Conservation (phyloP, 2,329 filamentous ascomycete genomes). For the Aspergillus floridensis region DNA sequence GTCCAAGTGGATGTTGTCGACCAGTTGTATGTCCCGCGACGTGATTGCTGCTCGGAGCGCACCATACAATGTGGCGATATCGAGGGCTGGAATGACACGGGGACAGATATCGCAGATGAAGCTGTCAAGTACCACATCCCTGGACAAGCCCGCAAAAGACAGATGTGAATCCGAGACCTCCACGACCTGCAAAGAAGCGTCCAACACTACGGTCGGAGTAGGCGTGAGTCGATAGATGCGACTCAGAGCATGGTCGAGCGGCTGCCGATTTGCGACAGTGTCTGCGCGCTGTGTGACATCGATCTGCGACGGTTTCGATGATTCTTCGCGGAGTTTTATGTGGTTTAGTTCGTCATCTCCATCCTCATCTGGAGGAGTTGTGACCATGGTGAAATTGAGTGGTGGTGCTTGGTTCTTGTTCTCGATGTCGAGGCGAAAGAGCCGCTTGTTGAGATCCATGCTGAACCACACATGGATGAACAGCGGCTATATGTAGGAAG, state of each 20-base stretch:
- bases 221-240: slow-evolving; percentile 34
- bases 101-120: slow-evolving; percentile 43
- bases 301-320: background rate
- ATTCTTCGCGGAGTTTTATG: slow-evolving; percentile 2
- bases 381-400: slow-evolving; percentile 18
- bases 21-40: slow-evolving; percentile 34
- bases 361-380: slow-evolving; percentile 27
- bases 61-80: slow-evolving; percentile 36
- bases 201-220: slow-evolving; percentile 40
- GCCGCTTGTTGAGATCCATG: slow-evolving; percentile 8
- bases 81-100: slow-evolving; percentile 33
- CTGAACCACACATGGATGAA: background rate
- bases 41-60: slow-evolving; percentile 39
- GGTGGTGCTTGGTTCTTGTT: slow-evolving; percentile 9
- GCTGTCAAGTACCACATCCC: slow-evolving; percentile 36
- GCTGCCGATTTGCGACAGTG: background rate
- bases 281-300: background rate
- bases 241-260: slow-evolving; percentile 13
- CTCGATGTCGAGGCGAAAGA: slow-evolving; percentile 6
- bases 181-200: slow-evolving; percentile 36
- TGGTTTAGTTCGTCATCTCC: slow-evolving; percentile 4
- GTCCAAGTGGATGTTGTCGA: slow-evolving; percentile 29
- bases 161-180: slow-evolving; percentile 48
- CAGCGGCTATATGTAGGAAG: background rate
- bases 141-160: slow-evolving; percentile 30